Evolutionary conservation across 2,329 filamentous ascomycete genomes (phyloP).

Genomic region (Fusarium poae): DNA sequence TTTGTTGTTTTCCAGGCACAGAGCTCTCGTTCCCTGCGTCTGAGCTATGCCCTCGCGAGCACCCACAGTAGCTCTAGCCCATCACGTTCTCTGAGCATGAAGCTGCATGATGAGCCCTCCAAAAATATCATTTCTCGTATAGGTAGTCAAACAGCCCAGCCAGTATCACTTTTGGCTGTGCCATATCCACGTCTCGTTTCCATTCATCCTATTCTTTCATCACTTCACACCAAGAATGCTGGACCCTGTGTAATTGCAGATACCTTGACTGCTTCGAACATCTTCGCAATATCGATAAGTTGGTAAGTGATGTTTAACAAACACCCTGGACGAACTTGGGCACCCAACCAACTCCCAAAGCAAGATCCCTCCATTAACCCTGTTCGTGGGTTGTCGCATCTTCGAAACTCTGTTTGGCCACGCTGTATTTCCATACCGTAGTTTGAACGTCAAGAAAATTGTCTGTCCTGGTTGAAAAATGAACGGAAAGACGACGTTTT

Average conservation of each 20-base stretch:
- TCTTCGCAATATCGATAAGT: constrained; percentile 1
- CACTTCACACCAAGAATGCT: neutral
- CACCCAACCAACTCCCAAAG: constrained; percentile 9
- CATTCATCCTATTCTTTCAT: neutral
- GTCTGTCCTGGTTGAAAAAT: neutral
- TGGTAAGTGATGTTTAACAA: constrained; percentile 17
- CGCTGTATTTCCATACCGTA: neutral
- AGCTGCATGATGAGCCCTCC: constrained; percentile 5
- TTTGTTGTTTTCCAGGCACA: constrained; percentile 13
- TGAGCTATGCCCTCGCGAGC: neutral
- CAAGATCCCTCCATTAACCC: constrained; percentile 9
- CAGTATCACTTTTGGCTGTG: constrained; percentile 3
- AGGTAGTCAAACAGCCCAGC: neutral
- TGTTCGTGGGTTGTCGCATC: constrained; percentile 2
- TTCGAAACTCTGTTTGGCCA: constrained; percentile 12
- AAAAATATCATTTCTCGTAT: constrained; percentile 1
- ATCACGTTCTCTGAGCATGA: constrained; percentile 8
- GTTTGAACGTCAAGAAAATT: neutral
- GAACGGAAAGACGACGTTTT: constrained; percentile 18
- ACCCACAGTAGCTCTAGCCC: constrained; percentile 13
- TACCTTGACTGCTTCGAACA: neutral
- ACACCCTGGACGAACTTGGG: constrained; percentile 30
- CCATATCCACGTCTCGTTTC: neutral
- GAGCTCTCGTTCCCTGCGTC: constrained; percentile 1
- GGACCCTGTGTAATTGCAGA: neutral